These are phyloP conservation scores for Cyberlindnera japonica DNA, from an alignment of 805 yeast species.

Conservation along the genomic window DNA sequence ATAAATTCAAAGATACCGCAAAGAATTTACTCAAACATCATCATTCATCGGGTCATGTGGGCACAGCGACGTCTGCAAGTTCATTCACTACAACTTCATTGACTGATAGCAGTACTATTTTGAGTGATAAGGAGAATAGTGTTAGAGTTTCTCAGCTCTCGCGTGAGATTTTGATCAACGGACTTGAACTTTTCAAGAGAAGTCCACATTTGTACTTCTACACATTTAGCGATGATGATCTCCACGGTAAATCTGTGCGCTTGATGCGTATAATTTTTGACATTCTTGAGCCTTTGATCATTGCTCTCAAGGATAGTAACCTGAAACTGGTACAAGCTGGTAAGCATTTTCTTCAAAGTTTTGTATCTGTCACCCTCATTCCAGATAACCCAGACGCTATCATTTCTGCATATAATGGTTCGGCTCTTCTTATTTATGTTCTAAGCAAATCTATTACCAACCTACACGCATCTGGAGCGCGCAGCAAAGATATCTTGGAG, in stretches of 20 bases:
- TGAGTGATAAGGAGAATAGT: conserved; percentile 11
- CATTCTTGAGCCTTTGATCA: conserved; percentile 34
- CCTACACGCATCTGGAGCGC: conserved; percentile 27
- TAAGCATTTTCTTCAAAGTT: conserved; percentile 33
- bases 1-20: conserved; percentile 25
- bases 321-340: conserved; percentile 33
- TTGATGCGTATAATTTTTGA: conserved; percentile 3
- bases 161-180: conserved; percentile 28
- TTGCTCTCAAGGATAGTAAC: conserved; percentile 37
- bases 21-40: conserved; percentile 25
- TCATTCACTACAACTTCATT: conserved; percentile 14
- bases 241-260: conserved; percentile 7
- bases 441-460: conserved; percentile 35
- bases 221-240: conserved; percentile 1
- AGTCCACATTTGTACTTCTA: conserved; percentile 33
- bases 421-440: conserved; percentile 35
- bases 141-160: conserved; percentile 16
- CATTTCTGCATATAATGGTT: conserved; percentile 36
- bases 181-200: conserved; percentile 30
- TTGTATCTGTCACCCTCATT: conserved; percentile 30
- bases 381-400: conserved; percentile 28
- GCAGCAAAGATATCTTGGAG: conserved; percentile 35
- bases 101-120: conserved; percentile 10
- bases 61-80: conserved; percentile 3
- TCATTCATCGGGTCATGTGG: conserved; percentile 19